Percentiles rank a stretch among this genome's conserved stretches.
Conservation (phyloP, 805 yeast genomes). For the Kuraishia molischiana region DNA sequence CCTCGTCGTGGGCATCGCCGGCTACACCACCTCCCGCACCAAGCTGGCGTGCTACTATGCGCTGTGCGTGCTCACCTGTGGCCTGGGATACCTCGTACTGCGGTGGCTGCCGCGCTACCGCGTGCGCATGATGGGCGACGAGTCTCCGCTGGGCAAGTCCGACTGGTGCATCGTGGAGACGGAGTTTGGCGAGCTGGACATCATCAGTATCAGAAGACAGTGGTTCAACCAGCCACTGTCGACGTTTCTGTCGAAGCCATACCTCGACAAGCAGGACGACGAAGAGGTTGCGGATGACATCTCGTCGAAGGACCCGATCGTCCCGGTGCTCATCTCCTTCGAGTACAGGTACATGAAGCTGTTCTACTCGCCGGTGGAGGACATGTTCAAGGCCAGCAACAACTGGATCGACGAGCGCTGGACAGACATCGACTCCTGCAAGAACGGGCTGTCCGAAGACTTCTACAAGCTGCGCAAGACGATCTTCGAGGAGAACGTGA, state of each 20-base stretch:
- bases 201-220: constrained; percentile 42
- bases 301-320: constrained; percentile 43
- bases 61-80: constrained; percentile 51
- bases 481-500: constrained; percentile 71
- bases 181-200: constrained; percentile 78
- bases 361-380: constrained; percentile 80
- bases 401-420: constrained; percentile 85
- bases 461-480: constrained; percentile 55
- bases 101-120: constrained; percentile 83
- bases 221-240: constrained; percentile 69
- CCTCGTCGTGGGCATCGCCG: constrained; percentile 89
- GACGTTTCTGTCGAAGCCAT: constrained; percentile 39
- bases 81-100: constrained; percentile 60
- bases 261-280: constrained; percentile 8
- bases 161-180: constrained; percentile 94
- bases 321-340: constrained; percentile 63
- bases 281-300: constrained; percentile 15
- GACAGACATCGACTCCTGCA: constrained; percentile 45
- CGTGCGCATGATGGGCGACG: constrained; percentile 55
- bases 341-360: constrained; percentile 78
- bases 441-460: constrained; percentile 65
- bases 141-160: constrained; percentile 65
- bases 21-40: constrained; percentile 49
- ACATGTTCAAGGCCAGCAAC: constrained; percentile 70
- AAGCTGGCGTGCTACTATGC: constrained; percentile 39